phyloP scores from a whole-genome alignment of 768 basidiomycete species.

The Russula earlei region DNA sequence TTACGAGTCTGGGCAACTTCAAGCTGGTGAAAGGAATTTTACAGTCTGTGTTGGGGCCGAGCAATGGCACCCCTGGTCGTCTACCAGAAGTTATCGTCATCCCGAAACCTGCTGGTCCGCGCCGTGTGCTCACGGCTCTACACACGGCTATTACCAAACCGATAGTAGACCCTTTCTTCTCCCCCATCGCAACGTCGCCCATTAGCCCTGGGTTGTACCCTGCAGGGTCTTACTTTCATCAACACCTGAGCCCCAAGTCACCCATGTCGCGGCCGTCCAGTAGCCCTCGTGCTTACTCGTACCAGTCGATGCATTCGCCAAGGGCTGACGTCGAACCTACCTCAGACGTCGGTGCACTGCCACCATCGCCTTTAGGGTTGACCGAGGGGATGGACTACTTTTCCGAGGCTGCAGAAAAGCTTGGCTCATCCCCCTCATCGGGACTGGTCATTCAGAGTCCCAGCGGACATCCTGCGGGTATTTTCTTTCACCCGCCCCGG shows the following conservation, averaged over 20 bases:
- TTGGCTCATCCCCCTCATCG: constrained; percentile 70
- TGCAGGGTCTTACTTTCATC: constrained; percentile 37
- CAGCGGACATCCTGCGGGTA: constrained; percentile 89
- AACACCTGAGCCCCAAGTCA: constrained; percentile 30
- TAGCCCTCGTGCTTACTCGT: constrained; percentile 46
- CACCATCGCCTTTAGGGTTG: constrained; percentile 63
- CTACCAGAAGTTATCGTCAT: constrained; percentile 92
- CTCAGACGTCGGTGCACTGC: constrained; percentile 34
- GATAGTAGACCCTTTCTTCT: constrained; percentile 80
- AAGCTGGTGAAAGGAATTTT: constrained; percentile 80
- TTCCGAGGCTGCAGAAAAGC: constrained; percentile 48
- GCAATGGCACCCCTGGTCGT: constrained; percentile 34
- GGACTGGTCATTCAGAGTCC: constrained; percentile 88
- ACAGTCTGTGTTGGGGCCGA: constrained; percentile 51
- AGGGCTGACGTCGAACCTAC: constrained; percentile 29
- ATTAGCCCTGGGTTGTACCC: constrained; percentile 56
- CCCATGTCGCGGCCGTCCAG: constrained; percentile 39
- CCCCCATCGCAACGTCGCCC: constrained; percentile 92
- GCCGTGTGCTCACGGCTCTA: constrained; percentile 84
- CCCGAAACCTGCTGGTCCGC: constrained; percentile 93
- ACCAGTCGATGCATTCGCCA: constrained; percentile 49
- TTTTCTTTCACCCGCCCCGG: constrained; percentile 78
- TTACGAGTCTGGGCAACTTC: constrained; percentile 85
- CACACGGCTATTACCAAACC: constrained; percentile 87
- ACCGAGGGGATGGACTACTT: constrained; percentile 76